A percentile compares a stretch with the other conserved stretches of the same genome.
Evolutionary conservation across 2,329 filamentous ascomycete species (phyloP).

Genomic region (Alternaria sp.): DNA sequence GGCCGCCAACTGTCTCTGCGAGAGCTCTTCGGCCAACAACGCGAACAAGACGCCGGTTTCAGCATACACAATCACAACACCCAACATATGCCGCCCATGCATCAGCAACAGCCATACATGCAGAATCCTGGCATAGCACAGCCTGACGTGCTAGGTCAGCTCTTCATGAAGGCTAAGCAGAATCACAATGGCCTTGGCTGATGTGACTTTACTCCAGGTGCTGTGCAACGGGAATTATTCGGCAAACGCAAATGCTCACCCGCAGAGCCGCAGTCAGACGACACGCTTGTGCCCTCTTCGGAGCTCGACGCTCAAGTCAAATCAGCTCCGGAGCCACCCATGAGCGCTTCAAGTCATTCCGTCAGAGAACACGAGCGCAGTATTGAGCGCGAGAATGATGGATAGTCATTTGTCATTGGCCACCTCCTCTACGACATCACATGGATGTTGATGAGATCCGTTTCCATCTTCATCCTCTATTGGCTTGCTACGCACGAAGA

Average conservation of each 20-base stretch:
- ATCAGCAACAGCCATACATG: conserved; percentile 46
- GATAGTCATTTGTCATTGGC: background rate
- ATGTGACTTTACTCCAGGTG: conserved; percentile 12
- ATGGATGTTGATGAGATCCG: conserved; percentile 3
- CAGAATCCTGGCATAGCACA: conserved; percentile 25
- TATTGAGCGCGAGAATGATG: background rate
- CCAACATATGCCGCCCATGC: conserved; percentile 20
- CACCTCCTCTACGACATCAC: conserved; percentile 6
- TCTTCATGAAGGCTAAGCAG: conserved; percentile 46
- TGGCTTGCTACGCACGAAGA: conserved; percentile 6
- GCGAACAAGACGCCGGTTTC: conserved; percentile 58
- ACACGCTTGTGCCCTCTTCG: background rate
- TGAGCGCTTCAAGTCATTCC: background rate
- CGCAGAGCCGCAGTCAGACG: background rate
- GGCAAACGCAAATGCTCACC: background rate
- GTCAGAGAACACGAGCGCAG: background rate
- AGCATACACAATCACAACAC: conserved; percentile 56
- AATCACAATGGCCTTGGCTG: conserved; percentile 42
- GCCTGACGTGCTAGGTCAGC: conserved; percentile 40
- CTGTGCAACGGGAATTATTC: background rate
- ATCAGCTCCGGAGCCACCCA: background rate
- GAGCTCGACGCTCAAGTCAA: background rate
- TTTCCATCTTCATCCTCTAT: background rate
- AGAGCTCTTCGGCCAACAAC: conserved; percentile 62
- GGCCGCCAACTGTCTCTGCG: conserved; percentile 60